Evolutionary conservation across 352 stramenopile species (phyloP).

Genomic region (Pythium scleroteichum): DNA sequence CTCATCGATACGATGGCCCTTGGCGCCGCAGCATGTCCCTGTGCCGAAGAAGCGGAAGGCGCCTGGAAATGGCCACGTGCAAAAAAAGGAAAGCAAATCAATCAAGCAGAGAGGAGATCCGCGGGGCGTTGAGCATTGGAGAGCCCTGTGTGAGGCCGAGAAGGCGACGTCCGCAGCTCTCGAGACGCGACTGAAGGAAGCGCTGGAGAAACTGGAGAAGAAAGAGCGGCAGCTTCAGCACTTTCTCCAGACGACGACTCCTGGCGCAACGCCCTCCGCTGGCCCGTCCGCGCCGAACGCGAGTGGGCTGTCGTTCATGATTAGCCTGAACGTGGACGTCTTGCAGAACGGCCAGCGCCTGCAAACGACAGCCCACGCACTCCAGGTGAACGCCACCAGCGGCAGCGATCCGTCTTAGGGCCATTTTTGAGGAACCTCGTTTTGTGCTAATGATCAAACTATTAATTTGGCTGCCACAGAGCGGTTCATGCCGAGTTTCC

Average conservation of each 20-base stretch:
- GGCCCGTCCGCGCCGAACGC: neutral
- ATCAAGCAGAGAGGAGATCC: too few species aligned
- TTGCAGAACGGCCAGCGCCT: constrained; percentile 15
- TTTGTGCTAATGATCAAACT: too few species aligned
- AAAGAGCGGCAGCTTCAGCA: constrained; percentile 16
- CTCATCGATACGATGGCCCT: too few species aligned
- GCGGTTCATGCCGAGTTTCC: too few species aligned
- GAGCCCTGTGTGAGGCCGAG: constrained; percentile 16
- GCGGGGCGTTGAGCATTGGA: constrained; percentile 2
- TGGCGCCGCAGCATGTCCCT: neutral
- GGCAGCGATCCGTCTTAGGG: too few species aligned
- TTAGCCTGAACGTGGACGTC: constrained; percentile 18
- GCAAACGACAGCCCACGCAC: constrained; percentile 6
- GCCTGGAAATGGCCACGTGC: neutral
- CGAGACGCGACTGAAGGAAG: constrained; percentile 13
- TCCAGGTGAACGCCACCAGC: constrained; percentile 1
- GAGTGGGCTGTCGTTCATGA: constrained; percentile 10
- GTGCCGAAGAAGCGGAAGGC: neutral
- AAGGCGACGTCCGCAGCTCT: constrained; percentile 6
- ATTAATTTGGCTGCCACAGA: too few species aligned
- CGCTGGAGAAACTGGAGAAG: neutral
- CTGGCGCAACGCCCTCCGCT: neutral
- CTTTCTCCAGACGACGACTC: neutral
- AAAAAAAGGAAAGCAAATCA: neutral
- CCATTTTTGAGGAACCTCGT: too few species aligned